A percentile compares a stretch with the other conserved stretches of the same genome.
These are phyloP conservation scores for Wallacemonas sp. DNA, from an alignment of 208 protist species.

Conservation along the genomic window DNA sequence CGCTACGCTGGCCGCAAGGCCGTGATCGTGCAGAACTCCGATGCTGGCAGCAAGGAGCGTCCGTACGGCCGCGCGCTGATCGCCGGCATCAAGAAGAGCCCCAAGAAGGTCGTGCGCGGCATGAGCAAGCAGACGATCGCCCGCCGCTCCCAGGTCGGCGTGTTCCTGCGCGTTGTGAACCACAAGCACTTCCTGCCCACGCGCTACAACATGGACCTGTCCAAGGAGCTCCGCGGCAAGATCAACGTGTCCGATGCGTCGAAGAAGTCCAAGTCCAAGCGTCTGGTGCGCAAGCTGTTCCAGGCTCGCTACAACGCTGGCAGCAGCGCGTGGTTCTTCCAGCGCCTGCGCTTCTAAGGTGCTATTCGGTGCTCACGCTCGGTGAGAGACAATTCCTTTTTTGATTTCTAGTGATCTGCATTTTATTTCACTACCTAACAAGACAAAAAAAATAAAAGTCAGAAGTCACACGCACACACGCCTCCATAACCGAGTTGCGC, in stretches of 20 bases:
- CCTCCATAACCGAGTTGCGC: too few species aligned
- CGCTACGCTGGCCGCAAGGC: slow-evolving; percentile 98
- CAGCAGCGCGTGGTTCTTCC: slow-evolving; percentile 98
- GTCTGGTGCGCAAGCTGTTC: slow-evolving; percentile 90
- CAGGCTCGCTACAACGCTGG: slow-evolving; percentile 95
- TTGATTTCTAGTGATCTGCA: slow-evolving; percentile 4
- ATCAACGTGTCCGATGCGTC: slow-evolving; percentile 90
- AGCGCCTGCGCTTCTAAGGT: slow-evolving; percentile 97
- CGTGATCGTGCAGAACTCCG: slow-evolving; percentile 96
- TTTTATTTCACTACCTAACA: slow-evolving; percentile 8
- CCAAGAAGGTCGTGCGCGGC: slow-evolving; percentile 92
- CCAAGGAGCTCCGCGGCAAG: slow-evolving; percentile 89
- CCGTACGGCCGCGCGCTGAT: slow-evolving; percentile 95
- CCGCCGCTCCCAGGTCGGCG: slow-evolving; percentile 91
- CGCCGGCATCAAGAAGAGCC: slow-evolving; percentile 96
- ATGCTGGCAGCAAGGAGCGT: slow-evolving; percentile 88
- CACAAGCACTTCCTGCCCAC: slow-evolving; percentile 99
- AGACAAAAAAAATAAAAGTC: neutral
- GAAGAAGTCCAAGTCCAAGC: slow-evolving; percentile 84
- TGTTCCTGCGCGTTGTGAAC: slow-evolving; percentile 98
- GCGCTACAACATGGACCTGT: slow-evolving; percentile 94
- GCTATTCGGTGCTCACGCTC: neutral
- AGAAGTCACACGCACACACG: neutral
- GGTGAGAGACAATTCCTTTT: slow-evolving; percentile 11
- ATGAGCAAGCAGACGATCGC: slow-evolving; percentile 95